phyloP scores from a whole-genome alignment of 805 yeast genomes.

The Saccharomycopsis sp. region DNA sequence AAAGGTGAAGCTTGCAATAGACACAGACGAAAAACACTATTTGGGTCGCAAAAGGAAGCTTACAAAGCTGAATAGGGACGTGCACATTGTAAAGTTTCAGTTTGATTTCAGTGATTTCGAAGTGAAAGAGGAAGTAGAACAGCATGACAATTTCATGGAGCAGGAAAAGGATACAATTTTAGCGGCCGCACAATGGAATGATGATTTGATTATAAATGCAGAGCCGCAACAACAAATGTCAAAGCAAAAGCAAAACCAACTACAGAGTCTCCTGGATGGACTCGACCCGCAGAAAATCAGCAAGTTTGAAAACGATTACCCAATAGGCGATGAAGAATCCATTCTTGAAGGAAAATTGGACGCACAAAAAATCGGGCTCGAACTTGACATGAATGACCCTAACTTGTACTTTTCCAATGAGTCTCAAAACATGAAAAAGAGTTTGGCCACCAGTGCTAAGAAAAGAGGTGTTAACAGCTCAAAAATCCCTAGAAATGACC shows the following conservation, averaged over 20 bases:
- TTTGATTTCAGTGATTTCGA: conserved; percentile 23
- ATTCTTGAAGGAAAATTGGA: conserved; percentile 62
- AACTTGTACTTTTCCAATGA: conserved; percentile 46
- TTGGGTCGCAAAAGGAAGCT: conserved; percentile 9
- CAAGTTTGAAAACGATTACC: too few relatives aligned
- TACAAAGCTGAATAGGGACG: background rate
- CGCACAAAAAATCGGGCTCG: conserved; percentile 28
- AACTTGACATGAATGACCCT: conserved; percentile 83
- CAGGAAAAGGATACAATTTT: conserved; percentile 49
- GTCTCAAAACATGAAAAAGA: too few relatives aligned
- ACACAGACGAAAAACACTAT: conserved; percentile 11
- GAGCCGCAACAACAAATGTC: conserved; percentile 19
- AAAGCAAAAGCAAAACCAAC: conserved; percentile 24
- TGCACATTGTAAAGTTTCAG: conserved; percentile 23
- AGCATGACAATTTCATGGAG: conserved; percentile 18
- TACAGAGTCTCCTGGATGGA: background rate
- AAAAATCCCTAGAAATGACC: conserved; percentile 44
- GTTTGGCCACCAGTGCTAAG: conserved; percentile 3
- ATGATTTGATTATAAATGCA: conserved; percentile 51
- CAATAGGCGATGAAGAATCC: conserved; percentile 62
- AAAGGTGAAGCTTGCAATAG: conserved; percentile 8
- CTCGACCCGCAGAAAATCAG: too few relatives aligned
- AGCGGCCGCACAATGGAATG: conserved; percentile 75
- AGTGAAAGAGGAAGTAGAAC: conserved; percentile 20
- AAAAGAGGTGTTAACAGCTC: conserved; percentile 27